A percentile compares a stretch with the other conserved stretches of the same genome.
Evolutionary conservation across 2,329 filamentous ascomycete species (phyloP).

Genomic region (Cucurbitaria berberidis): DNA sequence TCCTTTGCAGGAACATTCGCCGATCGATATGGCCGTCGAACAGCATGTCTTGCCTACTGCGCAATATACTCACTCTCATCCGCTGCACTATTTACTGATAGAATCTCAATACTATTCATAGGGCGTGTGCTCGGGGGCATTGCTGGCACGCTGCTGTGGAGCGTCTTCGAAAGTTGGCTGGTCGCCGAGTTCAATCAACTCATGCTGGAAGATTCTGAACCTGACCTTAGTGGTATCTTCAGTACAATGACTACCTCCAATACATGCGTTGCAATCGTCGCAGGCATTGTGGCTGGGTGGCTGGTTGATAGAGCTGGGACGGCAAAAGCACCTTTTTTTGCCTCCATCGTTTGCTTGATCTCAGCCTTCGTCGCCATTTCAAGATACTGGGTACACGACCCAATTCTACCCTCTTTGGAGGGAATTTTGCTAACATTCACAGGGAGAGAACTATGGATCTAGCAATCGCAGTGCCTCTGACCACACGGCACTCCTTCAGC

Average conservation of each 20-base stretch:
- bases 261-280: conserved; percentile 58
- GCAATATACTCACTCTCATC: conserved; percentile 60
- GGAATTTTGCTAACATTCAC: conserved; percentile 5
- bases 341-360: conserved; percentile 53
- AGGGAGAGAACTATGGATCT: conserved; percentile 60
- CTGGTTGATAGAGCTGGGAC: conserved; percentile 57
- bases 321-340: conserved; percentile 60
- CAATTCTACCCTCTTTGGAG: background rate
- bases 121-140: conserved; percentile 63
- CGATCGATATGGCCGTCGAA: conserved; percentile 59
- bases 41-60: conserved; percentile 63
- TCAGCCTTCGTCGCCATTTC: conserved; percentile 56
- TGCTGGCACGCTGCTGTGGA: conserved; percentile 64
- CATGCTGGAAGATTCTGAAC: conserved; percentile 51
- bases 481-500: conserved; percentile 30
- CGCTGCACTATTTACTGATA: conserved; percentile 57
- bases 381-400: conserved; percentile 56
- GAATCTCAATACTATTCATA: conserved; percentile 56
- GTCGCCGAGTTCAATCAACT: conserved; percentile 62
- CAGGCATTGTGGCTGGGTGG: conserved; percentile 60
- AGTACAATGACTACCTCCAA: conserved; percentile 59
- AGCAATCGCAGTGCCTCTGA: conserved; percentile 24
- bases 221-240: conserved; percentile 59
- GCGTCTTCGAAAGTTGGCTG: conserved; percentile 68
- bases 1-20: conserved; percentile 57